Base-by-base conservation (phyloP, 495 filamentous ascomycete genomes). In the Podospora pseudoanserina region DNA sequence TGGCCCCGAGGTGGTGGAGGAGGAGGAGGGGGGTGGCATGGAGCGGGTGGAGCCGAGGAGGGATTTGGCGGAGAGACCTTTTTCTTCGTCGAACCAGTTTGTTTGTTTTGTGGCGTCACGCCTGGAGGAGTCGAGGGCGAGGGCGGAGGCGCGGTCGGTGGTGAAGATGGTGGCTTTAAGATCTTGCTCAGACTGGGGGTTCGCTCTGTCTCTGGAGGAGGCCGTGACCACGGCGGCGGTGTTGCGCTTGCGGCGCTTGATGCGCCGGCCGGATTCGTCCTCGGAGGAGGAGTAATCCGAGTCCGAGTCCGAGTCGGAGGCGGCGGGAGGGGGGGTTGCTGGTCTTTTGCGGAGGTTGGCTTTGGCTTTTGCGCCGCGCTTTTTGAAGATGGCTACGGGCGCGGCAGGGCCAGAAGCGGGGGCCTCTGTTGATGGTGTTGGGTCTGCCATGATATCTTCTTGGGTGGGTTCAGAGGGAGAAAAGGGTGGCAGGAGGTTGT, bases 1-100 rank as follows among this genome's bases (percentile, higher is more conserved):
- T 34, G 69, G 74, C 57, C 23, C 59, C 23, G 23, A 23, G 23
- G 23, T 23, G 23, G 23, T 23, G 23, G 23, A 23, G 23, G 23
- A 23, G 23, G 23, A 23, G 11, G 3, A 9, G 61, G 68, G 65
- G 34, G 30, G 18, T 53, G 57, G 77, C 54, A 69, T 70, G 53
- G 70, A 77, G 64, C 86, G 80, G 16, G 90, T 90, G 23, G 84
- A 87, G 15, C 90, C 90, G 16, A 92, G 81, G 0, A 92, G 81
- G 66, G 84, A 87, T 76, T 87, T 88, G 15, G 82, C 78, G 60
- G 81, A 87, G 32, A 89, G 71, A 18, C 79, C 79, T n/a, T 71
- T 71, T 30, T 86, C 82, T 63, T 94, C 90, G 68, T 93, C 92
- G 79, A 91, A 95, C 93, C 93, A 97, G 76, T 96, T 91, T n/a